A percentile compares a stretch with the other conserved stretches of the same genome.
Evolutionary conservation across 2,329 filamentous ascomycete genomes (phyloP).

Genomic region (Aureobasidium sp.): DNA sequence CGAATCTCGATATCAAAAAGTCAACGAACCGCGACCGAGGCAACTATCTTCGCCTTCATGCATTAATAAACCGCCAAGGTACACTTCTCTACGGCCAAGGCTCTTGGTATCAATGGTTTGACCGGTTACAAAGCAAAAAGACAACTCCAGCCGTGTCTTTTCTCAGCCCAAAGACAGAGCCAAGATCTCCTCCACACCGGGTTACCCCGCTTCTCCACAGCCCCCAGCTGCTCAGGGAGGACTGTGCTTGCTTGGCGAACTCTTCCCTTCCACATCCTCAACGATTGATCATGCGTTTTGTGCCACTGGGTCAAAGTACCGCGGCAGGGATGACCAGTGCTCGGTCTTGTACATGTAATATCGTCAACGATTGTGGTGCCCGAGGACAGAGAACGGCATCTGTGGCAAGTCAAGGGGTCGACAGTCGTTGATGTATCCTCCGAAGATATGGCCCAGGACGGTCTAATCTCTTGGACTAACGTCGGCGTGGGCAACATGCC

Average conservation of each 20-base stretch:
- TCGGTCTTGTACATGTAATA: background rate
- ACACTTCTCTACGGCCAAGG: background rate
- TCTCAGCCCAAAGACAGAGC: background rate
- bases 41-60: background rate
- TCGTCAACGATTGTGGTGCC: background rate
- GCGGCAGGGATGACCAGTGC: background rate
- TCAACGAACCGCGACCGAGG: background rate
- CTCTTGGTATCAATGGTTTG: conserved; percentile 7
- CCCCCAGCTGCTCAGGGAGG: background rate
- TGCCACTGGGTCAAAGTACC: background rate
- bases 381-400: too few relatives aligned
- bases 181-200: background rate
- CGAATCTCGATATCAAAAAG: background rate
- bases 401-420: background rate
- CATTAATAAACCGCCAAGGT: background rate
- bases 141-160: conserved; percentile 2
- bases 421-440: background rate
- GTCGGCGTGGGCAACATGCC: background rate
- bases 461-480: background rate
- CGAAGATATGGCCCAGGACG: background rate
- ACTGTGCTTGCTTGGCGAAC: background rate
- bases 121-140: background rate
- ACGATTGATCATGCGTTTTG: background rate
- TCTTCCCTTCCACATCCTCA: background rate
- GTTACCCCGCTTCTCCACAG: conserved; percentile 3